Evolutionary conservation across 192 early-diverging fungal genomes (phyloP).

Genomic region (Entophlyctis luteolus): DNA sequence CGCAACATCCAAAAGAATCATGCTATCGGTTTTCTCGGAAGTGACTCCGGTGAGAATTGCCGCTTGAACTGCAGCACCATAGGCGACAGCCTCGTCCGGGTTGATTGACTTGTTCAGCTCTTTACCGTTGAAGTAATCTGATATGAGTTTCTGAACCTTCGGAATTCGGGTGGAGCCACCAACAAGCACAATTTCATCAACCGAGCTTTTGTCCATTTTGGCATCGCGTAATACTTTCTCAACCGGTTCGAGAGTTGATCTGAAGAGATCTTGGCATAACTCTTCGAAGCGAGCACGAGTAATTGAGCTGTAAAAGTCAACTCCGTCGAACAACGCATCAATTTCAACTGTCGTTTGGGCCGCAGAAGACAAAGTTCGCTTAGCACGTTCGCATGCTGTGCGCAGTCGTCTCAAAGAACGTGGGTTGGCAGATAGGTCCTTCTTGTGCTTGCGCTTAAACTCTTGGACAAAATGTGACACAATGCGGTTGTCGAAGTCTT

Average conservation of each 20-base stretch:
- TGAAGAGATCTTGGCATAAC: slow-evolving; percentile 95
- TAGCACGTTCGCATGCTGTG: slow-evolving; percentile 95
- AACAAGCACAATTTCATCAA: slow-evolving; percentile 94
- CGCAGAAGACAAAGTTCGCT: slow-evolving; percentile 91
- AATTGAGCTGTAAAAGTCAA: slow-evolving; percentile 97
- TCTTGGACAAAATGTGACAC: slow-evolving; percentile 91
- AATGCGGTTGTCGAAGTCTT: slow-evolving; percentile 99
- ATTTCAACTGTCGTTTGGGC: slow-evolving; percentile 94
- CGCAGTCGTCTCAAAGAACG: slow-evolving; percentile 94
- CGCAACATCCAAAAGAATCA: slow-evolving; percentile 92
- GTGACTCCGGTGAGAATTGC: slow-evolving; percentile 94
- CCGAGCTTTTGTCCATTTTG: slow-evolving; percentile 87
- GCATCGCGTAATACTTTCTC: slow-evolving; percentile 94
- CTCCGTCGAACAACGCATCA: slow-evolving; percentile 92
- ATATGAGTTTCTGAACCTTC: slow-evolving; percentile 96
- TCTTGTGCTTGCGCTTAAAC: slow-evolving; percentile 98
- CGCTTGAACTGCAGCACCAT: slow-evolving; percentile 97
- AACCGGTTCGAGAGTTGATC: slow-evolving; percentile 90
- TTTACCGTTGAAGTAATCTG: slow-evolving; percentile 98
- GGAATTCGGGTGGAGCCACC: slow-evolving; percentile 99
- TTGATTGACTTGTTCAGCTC: slow-evolving; percentile 98
- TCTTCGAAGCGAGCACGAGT: slow-evolving; percentile 99
- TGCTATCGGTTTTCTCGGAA: slow-evolving; percentile 92
- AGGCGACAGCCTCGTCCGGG: slow-evolving; percentile 98
- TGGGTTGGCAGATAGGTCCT: slow-evolving; percentile 85